A percentile compares a stretch with the other conserved stretches of the same genome.
phyloP scores from a whole-genome alignment of 305 asterid species.

The Solanum hybrid region DNA sequence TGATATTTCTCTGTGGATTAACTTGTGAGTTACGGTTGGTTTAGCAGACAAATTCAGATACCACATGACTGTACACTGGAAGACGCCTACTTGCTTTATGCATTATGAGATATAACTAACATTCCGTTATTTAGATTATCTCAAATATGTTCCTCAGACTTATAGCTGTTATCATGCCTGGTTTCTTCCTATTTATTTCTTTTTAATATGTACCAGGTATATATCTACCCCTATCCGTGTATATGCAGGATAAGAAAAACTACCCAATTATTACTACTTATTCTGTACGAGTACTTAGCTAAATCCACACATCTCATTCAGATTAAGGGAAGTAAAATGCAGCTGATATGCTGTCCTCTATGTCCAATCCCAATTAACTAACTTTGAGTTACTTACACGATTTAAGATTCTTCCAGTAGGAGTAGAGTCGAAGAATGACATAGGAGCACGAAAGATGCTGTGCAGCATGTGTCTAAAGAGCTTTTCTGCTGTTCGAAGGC shows the following conservation, averaged over 20 bases:
- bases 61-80: not conserved
- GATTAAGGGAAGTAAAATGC: not conserved
- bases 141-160: not conserved
- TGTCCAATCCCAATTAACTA: not conserved
- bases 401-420: constrained; percentile 91
- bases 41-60: not conserved
- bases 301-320: not conserved
- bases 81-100: not conserved
- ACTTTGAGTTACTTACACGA: constrained; percentile 35
- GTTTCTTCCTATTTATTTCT: not conserved
- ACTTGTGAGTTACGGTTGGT: not conserved
- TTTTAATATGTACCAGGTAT: not conserved
- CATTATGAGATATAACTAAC: not conserved
- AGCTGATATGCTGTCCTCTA: not conserved
- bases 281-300: not conserved
- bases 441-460: constrained; percentile 72
- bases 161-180: not conserved
- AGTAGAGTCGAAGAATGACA: constrained; percentile 95
- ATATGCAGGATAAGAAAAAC: not conserved
- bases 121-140: not conserved
- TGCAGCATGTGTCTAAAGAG: constrained; percentile 75
- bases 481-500: constrained; percentile 70
- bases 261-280: not conserved
- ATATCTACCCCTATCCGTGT: not conserved
- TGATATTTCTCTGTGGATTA: not conserved